Conservation (phyloP, 331 rosid genomes). For the Phaseolus coccineus region DNA sequence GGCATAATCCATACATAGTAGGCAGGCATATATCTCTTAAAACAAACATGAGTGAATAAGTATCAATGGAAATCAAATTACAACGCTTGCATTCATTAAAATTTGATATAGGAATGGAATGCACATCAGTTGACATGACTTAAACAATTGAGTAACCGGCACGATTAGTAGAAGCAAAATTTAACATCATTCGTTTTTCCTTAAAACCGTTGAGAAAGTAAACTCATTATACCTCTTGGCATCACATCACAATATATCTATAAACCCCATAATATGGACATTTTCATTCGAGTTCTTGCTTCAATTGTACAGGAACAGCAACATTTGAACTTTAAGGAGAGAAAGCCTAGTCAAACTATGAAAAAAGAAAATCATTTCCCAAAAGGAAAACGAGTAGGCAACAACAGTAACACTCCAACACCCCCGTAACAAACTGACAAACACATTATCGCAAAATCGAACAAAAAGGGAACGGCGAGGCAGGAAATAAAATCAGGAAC, state of each 20-base stretch:
- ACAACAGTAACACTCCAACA: neutral
- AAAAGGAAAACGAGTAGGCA: neutral
- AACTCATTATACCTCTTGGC: neutral
- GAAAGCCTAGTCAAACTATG: neutral
- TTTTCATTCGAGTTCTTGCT: neutral
- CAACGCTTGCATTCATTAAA: slow-evolving; percentile 24
- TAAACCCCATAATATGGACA: neutral
- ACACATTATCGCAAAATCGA: neutral
- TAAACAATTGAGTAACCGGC: neutral
- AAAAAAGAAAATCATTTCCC: neutral
- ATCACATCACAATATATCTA: neutral
- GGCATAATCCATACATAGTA: neutral
- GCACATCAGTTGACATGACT: neutral
- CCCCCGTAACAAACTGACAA: neutral
- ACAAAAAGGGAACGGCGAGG: neutral
- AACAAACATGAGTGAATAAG: neutral
- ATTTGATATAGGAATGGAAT: neutral
- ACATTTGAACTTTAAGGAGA: neutral
- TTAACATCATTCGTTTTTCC: neutral
- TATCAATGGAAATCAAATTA: neutral
- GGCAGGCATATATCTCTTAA: neutral
- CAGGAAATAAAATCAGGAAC: neutral
- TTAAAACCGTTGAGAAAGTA: neutral
- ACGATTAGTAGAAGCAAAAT: neutral
- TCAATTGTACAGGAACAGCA: neutral